Conservation (phyloP, 139 green algal genomes). For the Chlamydomonas incerta region DNA sequence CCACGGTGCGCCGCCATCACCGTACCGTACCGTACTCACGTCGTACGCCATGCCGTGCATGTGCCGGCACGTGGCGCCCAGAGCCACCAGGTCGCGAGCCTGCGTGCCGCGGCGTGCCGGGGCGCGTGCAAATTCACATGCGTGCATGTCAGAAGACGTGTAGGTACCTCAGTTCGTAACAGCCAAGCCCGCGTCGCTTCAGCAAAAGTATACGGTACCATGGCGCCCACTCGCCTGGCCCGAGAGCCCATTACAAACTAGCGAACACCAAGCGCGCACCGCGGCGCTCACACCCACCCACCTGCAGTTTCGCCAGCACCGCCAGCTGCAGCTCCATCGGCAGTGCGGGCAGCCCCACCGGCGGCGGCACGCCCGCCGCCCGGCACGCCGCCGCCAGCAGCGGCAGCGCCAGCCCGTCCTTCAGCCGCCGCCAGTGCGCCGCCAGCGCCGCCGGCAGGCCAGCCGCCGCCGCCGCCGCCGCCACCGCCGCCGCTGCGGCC, state of each 20-base stretch:
- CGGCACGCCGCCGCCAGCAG: constrained; percentile 29
- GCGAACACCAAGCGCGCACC: too few species aligned
- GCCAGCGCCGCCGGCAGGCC: background rate
- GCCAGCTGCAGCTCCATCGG: constrained; percentile 41
- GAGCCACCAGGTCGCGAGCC: constrained; percentile 13
- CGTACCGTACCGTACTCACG: background rate
- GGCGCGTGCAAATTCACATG: too few species aligned
- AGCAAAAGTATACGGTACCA: too few species aligned
- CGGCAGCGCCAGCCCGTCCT: constrained; percentile 33
- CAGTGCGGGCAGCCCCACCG: constrained; percentile 11
- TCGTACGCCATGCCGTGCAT: constrained; percentile 18
- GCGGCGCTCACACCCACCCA: background rate
- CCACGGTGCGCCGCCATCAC: too few species aligned
- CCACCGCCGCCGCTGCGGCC: background rate
- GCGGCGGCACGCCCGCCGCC: background rate
- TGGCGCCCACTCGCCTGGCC: too few species aligned
- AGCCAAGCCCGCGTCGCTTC: too few species aligned
- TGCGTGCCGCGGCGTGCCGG: background rate
- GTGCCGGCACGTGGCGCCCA: background rate
- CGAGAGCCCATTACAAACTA: too few species aligned
- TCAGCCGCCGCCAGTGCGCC: background rate
- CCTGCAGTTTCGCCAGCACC: constrained; percentile 9
- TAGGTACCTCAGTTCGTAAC: too few species aligned
- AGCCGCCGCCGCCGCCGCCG: too few species aligned
- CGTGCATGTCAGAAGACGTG: too few species aligned